These are phyloP conservation scores for Monosporascus sp. DNA, from an alignment of 2,329 filamentous ascomycete genomes.

Conservation along the genomic window DNA sequence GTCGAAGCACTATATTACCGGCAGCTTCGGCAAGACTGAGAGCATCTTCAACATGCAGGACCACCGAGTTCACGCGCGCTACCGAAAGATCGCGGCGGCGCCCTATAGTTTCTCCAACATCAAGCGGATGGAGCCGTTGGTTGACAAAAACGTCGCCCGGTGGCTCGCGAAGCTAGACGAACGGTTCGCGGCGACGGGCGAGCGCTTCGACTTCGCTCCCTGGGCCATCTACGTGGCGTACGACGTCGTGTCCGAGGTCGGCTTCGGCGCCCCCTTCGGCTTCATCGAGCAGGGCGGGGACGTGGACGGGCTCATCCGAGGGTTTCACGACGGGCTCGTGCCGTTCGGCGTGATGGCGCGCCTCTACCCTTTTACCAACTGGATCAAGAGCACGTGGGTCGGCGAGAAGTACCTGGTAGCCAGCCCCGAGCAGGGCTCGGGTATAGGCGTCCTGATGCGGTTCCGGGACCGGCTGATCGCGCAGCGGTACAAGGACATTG, in stretches of 20 bases:
- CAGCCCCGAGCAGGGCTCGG: constrained; percentile 45
- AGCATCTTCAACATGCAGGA: constrained; percentile 54
- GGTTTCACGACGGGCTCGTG: constrained; percentile 47
- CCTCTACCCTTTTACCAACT: constrained; percentile 48
- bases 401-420: constrained; percentile 45
- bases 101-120: constrained; percentile 53
- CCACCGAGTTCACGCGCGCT: constrained; percentile 42
- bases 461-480: constrained; percentile 50
- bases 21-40: constrained; percentile 50
- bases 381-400: constrained; percentile 47
- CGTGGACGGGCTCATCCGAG: constrained; percentile 47
- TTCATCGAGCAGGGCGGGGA: constrained; percentile 49
- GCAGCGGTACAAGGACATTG: constrained; percentile 41
- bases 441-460: constrained; percentile 51
- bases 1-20: constrained; percentile 53
- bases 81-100: constrained; percentile 48
- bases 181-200: constrained; percentile 37
- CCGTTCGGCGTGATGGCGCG: constrained; percentile 47
- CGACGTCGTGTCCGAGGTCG: constrained; percentile 52
- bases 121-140: constrained; percentile 52
- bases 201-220: constrained; percentile 48
- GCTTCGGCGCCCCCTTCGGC: constrained; percentile 50
- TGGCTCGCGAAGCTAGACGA: constrained; percentile 45
- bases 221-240: constrained; percentile 54
- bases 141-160: constrained; percentile 44